Conservation (phyloP, 768 basidiomycete species). For the Hygrophoropsis aurantiaca region DNA sequence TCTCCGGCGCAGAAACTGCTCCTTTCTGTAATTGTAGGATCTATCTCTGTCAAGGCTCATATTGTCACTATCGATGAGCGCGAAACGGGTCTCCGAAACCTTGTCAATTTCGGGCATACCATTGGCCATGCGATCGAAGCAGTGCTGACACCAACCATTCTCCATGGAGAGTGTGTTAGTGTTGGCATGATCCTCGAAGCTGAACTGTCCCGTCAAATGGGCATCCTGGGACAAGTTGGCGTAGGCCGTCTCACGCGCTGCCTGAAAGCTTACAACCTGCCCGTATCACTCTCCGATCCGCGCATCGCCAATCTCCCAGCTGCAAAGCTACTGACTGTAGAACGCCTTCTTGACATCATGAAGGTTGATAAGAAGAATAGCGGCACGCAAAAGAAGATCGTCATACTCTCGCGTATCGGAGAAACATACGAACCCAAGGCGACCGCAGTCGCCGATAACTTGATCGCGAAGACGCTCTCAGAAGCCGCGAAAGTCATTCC, state of each 20-base stretch:
- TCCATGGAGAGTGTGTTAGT: slow-evolving; percentile 95
- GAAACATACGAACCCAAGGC: slow-evolving; percentile 91
- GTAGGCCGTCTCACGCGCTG: slow-evolving; percentile 88
- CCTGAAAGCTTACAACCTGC: slow-evolving; percentile 89
- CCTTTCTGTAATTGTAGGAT: slow-evolving; percentile 87
- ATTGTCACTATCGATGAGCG: slow-evolving; percentile 97
- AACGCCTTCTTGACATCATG: slow-evolving; percentile 90
- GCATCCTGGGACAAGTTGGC: slow-evolving; percentile 86
- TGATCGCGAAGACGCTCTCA: slow-evolving; percentile 80
- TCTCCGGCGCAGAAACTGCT: slow-evolving; percentile 79
- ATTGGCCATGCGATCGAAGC: slow-evolving; percentile 99
- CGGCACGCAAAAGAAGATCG: slow-evolving; percentile 89
- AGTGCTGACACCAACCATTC: slow-evolving; percentile 85
- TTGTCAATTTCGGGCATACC: slow-evolving; percentile 98
- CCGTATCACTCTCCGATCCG: slow-evolving; percentile 77
- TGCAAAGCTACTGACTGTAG: slow-evolving; percentile 71
- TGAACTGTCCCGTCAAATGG: slow-evolving; percentile 86
- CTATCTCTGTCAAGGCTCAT: slow-evolving; percentile 93
- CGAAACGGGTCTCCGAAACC: slow-evolving; percentile 94
- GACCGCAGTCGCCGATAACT: slow-evolving; percentile 75
- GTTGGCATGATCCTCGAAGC: slow-evolving; percentile 97
- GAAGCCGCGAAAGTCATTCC: slow-evolving; percentile 78
- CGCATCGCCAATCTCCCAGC: slow-evolving; percentile 71
- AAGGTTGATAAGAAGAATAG: slow-evolving; percentile 97
- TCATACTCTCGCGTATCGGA: slow-evolving; percentile 88